A percentile compares a stretch with the other conserved stretches of the same genome.
Evolutionary conservation across 1,139 yeast species (phyloP).

Genomic region (Schwanniomyces etchellsii): DNA sequence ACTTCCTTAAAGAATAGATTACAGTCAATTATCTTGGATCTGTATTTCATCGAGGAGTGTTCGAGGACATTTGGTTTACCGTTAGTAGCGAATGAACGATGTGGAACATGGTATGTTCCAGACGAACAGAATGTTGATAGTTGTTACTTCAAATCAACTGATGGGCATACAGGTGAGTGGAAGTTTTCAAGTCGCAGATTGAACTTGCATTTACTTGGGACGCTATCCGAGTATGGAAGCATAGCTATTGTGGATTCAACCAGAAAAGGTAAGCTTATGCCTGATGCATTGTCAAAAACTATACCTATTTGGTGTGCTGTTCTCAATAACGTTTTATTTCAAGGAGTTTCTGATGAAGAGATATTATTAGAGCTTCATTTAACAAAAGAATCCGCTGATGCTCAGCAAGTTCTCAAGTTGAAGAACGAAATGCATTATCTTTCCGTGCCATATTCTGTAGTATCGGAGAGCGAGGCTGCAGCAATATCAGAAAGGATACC

Average conservation of each 20-base stretch:
- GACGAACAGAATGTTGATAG: constrained; percentile 35
- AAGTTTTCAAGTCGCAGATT: constrained; percentile 65
- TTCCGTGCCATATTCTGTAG: constrained; percentile 46
- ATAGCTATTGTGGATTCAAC: constrained; percentile 77
- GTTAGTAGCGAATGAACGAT: constrained; percentile 70
- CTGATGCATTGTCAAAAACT: constrained; percentile 83
- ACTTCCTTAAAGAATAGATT: constrained; percentile 57
- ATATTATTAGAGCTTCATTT: constrained; percentile 10
- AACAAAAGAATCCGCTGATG: constrained; percentile 10
- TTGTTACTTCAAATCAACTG: constrained; percentile 83
- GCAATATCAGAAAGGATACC: constrained; percentile 49
- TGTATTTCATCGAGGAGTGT: constrained; percentile 22
- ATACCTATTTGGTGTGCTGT: constrained; percentile 92
- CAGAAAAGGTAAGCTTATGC: constrained; percentile 74
- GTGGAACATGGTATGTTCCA: constrained; percentile 82
- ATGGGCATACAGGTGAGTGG: constrained; percentile 85
- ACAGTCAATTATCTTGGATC: constrained; percentile 64
- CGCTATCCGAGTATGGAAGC: constrained; percentile 39
- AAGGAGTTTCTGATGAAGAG: constrained; percentile 12
- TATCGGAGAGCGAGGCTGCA: constrained; percentile 54
- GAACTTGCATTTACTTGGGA: constrained; percentile 61
- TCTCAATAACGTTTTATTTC: constrained; percentile 49
- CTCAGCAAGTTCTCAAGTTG: constrained; percentile 2
- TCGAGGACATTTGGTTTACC: constrained; percentile 22
- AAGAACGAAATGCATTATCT: constrained; percentile 21